These are phyloP conservation scores for Candida succiphila DNA, from an alignment of 805 yeast genomes.

Conservation along the genomic window DNA sequence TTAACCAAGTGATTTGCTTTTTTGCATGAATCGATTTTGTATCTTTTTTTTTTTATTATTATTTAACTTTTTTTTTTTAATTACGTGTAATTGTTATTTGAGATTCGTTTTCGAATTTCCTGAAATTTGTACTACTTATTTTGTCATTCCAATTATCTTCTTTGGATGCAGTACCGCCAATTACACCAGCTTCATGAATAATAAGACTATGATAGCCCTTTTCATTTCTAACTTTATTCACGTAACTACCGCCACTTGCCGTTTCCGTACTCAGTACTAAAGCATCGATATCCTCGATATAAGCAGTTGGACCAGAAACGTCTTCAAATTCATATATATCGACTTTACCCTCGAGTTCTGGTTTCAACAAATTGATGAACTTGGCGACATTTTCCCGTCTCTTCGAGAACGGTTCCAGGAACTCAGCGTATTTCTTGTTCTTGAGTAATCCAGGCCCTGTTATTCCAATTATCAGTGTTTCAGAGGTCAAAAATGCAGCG, in stretches of 20 bases:
- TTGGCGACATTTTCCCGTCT: constrained; percentile 37
- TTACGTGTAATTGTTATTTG: background rate
- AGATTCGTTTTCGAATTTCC: constrained; percentile 30
- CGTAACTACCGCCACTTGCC: constrained; percentile 56
- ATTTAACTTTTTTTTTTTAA: constrained; percentile 26
- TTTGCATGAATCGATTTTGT: background rate
- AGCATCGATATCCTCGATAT: constrained; percentile 61
- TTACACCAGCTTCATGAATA: constrained; percentile 47
- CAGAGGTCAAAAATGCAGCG: constrained; percentile 50
- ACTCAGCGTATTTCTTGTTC: constrained; percentile 66
- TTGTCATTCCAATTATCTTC: constrained; percentile 52
- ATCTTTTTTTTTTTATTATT: background rate
- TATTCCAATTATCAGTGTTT: constrained; percentile 64
- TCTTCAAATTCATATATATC: constrained; percentile 64
- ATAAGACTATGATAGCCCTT: constrained; percentile 43
- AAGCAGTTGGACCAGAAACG: constrained; percentile 90
- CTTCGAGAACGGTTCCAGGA: constrained; percentile 44
- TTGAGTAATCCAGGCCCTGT: constrained; percentile 66
- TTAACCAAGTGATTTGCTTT: constrained; percentile 3
- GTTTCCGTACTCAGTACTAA: constrained; percentile 80
- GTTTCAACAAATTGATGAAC: constrained; percentile 41
- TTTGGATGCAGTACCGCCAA: constrained; percentile 52
- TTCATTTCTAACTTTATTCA: constrained; percentile 55
- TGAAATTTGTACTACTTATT: constrained; percentile 74
- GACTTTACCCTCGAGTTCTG: constrained; percentile 25